Conservation (phyloP, 306 rosid species). For the Glycine latifolia region DNA sequence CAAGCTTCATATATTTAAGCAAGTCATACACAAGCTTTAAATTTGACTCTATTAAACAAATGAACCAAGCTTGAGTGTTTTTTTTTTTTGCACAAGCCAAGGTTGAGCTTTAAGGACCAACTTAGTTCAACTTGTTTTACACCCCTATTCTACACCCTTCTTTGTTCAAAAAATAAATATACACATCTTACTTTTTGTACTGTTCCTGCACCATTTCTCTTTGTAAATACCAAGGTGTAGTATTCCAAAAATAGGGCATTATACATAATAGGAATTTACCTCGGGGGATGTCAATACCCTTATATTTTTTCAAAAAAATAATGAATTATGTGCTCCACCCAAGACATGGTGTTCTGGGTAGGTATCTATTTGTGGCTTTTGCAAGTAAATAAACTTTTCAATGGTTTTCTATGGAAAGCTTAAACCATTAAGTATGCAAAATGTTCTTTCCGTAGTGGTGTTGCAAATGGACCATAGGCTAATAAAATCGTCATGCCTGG, state of each 20-base stretch:
- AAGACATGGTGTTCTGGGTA: too few species aligned
- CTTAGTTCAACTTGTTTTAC: background rate
- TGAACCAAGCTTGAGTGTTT: background rate
- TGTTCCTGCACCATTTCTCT: background rate
- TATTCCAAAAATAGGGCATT: too few species aligned
- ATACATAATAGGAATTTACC: too few species aligned
- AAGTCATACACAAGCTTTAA: background rate
- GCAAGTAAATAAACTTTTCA: too few species aligned
- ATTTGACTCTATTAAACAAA: background rate
- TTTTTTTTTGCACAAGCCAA: background rate
- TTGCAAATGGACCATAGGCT: background rate
- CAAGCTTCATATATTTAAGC: background rate
- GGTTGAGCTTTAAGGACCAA: background rate
- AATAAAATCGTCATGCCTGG: background rate
- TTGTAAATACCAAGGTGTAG: background rate
- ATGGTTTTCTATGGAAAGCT: too few species aligned
- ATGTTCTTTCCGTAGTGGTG: background rate
- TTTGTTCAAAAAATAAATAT: slow-evolving; percentile 13
- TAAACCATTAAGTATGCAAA: too few species aligned
- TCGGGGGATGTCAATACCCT: too few species aligned
- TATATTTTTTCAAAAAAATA: too few species aligned
- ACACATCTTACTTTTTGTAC: background rate
- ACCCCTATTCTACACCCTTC: background rate
- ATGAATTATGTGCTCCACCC: too few species aligned
- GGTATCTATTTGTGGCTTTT: too few species aligned